A percentile compares a stretch with the other conserved stretches of the same genome.
Conservation (phyloP, 148 eudicot genomes). For the Arctostaphylos glauca region DNA sequence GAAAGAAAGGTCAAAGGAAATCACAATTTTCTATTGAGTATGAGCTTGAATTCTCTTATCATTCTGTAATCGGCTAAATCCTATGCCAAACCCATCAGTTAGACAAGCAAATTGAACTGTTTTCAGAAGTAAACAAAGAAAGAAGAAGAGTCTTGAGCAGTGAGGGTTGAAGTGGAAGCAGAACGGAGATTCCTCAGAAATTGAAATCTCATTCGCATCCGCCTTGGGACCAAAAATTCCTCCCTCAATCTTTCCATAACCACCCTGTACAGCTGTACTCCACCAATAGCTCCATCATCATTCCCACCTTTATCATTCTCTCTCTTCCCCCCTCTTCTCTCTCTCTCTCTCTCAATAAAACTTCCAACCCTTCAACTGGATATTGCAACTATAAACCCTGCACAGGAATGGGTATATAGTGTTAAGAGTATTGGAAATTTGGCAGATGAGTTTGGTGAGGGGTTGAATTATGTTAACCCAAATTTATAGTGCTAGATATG, state of each 20-base stretch:
- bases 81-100: background rate
- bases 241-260: constrained; percentile 38
- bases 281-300: constrained; percentile 47
- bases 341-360: constrained; percentile 11
- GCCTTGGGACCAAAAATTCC: constrained; percentile 22
- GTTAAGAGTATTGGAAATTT: background rate
- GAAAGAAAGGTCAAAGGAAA: too few species aligned
- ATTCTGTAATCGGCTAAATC: background rate
- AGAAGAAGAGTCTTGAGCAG: constrained; percentile 30
- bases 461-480: background rate
- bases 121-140: constrained; percentile 36
- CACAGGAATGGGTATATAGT: background rate
- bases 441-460: constrained; percentile 5
- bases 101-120: background rate
- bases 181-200: constrained; percentile 17
- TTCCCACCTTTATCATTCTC: constrained; percentile 46
- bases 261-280: constrained; percentile 35
- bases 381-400: background rate
- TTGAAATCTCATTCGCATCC: constrained; percentile 9
- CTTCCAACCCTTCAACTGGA: background rate
- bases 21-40: background rate
- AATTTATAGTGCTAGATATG: background rate
- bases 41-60: background rate
- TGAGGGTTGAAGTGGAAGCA: constrained; percentile 22
- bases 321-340: constrained; percentile 5